These are phyloP conservation scores for Tetracladium maxilliforme DNA, from an alignment of 2,329 filamentous ascomycete genomes.

Conservation along the genomic window DNA sequence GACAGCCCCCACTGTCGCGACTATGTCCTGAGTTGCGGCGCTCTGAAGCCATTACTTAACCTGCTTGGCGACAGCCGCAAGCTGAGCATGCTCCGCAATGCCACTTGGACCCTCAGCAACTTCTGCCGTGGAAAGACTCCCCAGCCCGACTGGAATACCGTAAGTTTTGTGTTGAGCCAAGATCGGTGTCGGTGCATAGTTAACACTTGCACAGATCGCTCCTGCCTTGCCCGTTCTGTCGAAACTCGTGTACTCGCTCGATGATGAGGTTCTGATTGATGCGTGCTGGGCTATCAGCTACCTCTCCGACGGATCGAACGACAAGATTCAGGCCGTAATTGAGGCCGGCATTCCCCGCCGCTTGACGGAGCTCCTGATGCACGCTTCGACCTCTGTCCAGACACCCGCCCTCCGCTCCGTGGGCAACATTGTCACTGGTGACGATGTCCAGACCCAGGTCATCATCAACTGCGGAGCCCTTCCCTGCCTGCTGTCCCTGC, in stretches of 20 bases:
- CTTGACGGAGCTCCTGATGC: conserved; percentile 93
- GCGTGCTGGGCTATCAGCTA: conserved; percentile 99
- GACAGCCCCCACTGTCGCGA: conserved; percentile 96
- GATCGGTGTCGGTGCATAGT: conserved; percentile 3
- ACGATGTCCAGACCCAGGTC: conserved; percentile 96
- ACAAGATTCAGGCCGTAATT: conserved; percentile 98
- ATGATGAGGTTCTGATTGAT: conserved; percentile 96
- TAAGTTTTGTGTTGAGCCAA: conserved; percentile 33
- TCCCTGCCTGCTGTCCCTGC: conserved; percentile 77
- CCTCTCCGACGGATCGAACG: conserved; percentile 92
- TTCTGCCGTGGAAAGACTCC: conserved; percentile 99
- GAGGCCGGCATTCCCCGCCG: conserved; percentile 94
- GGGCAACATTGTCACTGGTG: conserved; percentile 96
- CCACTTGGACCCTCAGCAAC: conserved; percentile 98
- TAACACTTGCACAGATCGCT: conserved; percentile 53
- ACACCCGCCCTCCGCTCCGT: conserved; percentile 94
- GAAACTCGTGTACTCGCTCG: conserved; percentile 95
- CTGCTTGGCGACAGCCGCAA: conserved; percentile 95
- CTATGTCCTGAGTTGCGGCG: conserved; percentile 84
- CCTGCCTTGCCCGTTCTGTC: conserved; percentile 88
- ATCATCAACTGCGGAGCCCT: conserved; percentile 98
- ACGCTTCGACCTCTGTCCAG: conserved; percentile 95
- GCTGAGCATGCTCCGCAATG: conserved; percentile 96
- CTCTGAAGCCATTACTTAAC: conserved; percentile 76
- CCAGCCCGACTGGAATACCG: conserved; percentile 93